Evolutionary conservation across 1,284 basidiomycete genomes (phyloP).

Genomic region (Malassezia cuniculi): DNA sequence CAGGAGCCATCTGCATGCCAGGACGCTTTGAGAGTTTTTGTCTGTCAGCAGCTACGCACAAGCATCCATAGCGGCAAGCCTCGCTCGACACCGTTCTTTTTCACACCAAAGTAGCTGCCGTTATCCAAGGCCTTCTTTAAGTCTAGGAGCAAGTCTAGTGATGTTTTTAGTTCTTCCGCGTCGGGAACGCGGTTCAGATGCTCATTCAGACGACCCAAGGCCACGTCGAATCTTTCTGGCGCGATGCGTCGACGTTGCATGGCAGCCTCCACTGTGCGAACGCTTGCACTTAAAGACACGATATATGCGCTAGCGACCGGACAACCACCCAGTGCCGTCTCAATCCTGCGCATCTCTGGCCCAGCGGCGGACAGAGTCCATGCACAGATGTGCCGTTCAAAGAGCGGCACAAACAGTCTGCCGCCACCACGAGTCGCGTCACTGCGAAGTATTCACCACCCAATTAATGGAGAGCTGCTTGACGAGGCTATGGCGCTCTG

Average conservation of each 20-base stretch:
- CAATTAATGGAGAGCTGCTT: conserved; percentile 54
- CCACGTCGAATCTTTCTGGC: no score
- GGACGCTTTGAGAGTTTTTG: conserved; percentile 7
- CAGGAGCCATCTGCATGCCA: conserved; percentile 14
- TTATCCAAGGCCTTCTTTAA: conserved; percentile 6
- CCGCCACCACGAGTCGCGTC: conserved; percentile 57
- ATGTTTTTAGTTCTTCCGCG: conserved; percentile 8
- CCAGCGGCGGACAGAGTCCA: conserved; percentile 56
- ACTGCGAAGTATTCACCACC: conserved; percentile 59
- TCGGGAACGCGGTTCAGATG: not conserved
- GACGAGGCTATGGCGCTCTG: conserved; percentile 64
- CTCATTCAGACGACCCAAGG: not conserved
- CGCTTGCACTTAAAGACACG: conserved; percentile 46
- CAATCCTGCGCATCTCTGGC: conserved; percentile 67
- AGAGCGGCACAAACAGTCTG: conserved; percentile 4
- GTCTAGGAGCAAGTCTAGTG: not conserved
- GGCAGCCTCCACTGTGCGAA: no score
- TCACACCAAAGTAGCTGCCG: not conserved
- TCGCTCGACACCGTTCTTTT: not conserved
- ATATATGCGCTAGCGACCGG: conserved; percentile 78
- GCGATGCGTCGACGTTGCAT: no score
- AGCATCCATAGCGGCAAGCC: conserved; percentile 12
- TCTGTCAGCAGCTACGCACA: not conserved
- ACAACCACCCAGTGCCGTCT: conserved; percentile 66
- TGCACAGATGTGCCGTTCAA: conserved; percentile 50